Conservation (phyloP, 2,329 filamentous ascomycete species). For the Graphilbum sp. region DNA sequence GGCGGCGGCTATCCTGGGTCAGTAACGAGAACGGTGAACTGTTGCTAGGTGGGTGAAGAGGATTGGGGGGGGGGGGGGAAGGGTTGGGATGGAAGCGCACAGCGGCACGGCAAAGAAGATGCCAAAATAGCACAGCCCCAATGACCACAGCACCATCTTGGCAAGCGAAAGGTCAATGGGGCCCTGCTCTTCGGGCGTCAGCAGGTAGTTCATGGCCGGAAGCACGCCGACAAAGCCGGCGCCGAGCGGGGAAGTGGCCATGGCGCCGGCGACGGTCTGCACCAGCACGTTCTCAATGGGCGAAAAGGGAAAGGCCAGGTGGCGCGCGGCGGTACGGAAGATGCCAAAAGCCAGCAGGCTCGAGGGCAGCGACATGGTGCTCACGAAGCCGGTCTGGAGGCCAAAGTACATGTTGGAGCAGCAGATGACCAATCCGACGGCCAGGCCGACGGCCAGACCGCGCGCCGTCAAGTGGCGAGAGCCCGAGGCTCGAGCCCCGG, state of each 20-base stretch:
- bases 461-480: slow-evolving; percentile 69
- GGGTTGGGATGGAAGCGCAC: slow-evolving; percentile 18
- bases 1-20: slow-evolving; percentile 42
- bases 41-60: no score
- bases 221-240: slow-evolving; percentile 94
- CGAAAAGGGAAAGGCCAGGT: slow-evolving; percentile 67
- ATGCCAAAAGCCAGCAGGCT: slow-evolving; percentile 89
- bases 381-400: slow-evolving; percentile 35
- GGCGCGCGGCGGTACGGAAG: slow-evolving; percentile 62
- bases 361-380: slow-evolving; percentile 92
- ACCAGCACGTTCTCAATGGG: slow-evolving; percentile 94
- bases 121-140: slow-evolving; percentile 91
- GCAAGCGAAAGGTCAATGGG: slow-evolving; percentile 55
- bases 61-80: no score
- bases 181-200: slow-evolving; percentile 62
- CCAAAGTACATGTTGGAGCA: slow-evolving; percentile 99
- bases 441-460: slow-evolving; percentile 61
- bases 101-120: slow-evolving; percentile 92
- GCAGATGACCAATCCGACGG: slow-evolving; percentile 79
- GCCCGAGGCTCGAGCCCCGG: slow-evolving; percentile 11
- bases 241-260: slow-evolving; percentile 91
- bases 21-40: neutral
- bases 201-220: slow-evolving; percentile 75
- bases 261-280: slow-evolving; percentile 86
- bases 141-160: slow-evolving; percentile 75